phyloP scores from a whole-genome alignment of 352 stramenopile species.

The Globisporangium irregulare region DNA sequence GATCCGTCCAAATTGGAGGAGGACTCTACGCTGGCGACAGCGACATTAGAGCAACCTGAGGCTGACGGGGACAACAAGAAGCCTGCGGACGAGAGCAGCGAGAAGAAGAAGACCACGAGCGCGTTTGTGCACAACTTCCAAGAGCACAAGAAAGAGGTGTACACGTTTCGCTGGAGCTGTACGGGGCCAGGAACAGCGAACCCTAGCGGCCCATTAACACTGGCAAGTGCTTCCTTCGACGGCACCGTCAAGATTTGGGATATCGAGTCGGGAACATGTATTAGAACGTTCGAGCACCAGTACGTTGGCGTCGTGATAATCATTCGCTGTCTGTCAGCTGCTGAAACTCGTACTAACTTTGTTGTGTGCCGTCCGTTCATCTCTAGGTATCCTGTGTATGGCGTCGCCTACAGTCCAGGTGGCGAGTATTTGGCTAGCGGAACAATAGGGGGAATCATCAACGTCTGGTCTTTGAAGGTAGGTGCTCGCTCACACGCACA shows the following conservation, averaged over 20 bases:
- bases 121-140: constrained; percentile 81
- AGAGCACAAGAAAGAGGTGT: constrained; percentile 93
- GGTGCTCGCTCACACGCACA: constrained; percentile 17
- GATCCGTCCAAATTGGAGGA: constrained; percentile 52
- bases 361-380: constrained; percentile 7
- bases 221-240: constrained; percentile 96
- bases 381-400: constrained; percentile 80
- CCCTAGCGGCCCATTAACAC: constrained; percentile 64
- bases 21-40: not conserved
- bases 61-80: constrained; percentile 26
- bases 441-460: constrained; percentile 95
- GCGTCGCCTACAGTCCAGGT: constrained; percentile 82
- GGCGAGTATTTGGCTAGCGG: constrained; percentile 96
- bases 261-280: constrained; percentile 86
- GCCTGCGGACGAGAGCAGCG: constrained; percentile 14
- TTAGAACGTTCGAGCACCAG: constrained; percentile 92
- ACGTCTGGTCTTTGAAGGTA: constrained; percentile 97
- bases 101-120: constrained; percentile 23
- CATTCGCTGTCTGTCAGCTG: not conserved
- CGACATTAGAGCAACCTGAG: constrained; percentile 27
- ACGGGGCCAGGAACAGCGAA: constrained; percentile 68
- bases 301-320: constrained; percentile 41
- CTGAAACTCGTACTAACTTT: constrained; percentile 23
- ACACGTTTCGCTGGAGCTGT: constrained; percentile 92
- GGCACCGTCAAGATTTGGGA: constrained; percentile 95